phyloP scores from a whole-genome alignment of 192 early-diverging fungal species.

The Backusella luteola region DNA sequence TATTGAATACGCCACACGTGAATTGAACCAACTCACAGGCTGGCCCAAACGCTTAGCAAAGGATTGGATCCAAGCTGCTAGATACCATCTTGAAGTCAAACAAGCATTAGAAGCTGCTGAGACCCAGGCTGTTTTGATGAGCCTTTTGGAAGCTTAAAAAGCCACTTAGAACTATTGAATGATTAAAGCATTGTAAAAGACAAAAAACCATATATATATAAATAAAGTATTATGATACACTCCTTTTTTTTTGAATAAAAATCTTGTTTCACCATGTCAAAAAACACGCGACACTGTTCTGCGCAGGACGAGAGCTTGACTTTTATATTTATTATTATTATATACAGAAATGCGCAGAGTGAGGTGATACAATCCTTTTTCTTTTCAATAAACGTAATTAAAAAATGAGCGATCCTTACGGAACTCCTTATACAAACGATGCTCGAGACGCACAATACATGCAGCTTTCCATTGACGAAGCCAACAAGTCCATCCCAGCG shows the following conservation, averaged over 20 bases:
- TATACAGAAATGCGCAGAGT: neutral
- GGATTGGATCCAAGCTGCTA: conserved; percentile 83
- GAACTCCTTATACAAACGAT: conserved; percentile 22
- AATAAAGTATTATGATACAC: neutral
- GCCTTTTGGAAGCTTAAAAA: conserved; percentile 6
- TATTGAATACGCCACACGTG: conserved; percentile 78
- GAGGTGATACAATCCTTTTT: neutral
- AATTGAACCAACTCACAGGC: conserved; percentile 87
- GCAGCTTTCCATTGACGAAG: conserved; percentile 81
- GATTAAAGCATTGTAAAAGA: neutral
- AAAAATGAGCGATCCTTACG: conserved; percentile 10
- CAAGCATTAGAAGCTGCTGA: conserved; percentile 73
- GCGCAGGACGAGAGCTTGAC: neutral
- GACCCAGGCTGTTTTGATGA: neutral
- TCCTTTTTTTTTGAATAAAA: neutral
- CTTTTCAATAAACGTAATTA: neutral
- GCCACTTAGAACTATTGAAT: neutral
- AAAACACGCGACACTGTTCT: neutral
- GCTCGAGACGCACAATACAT: conserved; percentile 70
- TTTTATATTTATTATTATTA: too few relatives aligned
- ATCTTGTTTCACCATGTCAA: neutral
- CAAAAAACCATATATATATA: neutral
- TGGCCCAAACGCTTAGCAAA: conserved; percentile 81
- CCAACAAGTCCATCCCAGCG: conserved; percentile 72
- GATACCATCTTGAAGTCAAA: conserved; percentile 77